Conservation (phyloP, 129 eudicot genomes). For the Dittrichia graveolens region DNA sequence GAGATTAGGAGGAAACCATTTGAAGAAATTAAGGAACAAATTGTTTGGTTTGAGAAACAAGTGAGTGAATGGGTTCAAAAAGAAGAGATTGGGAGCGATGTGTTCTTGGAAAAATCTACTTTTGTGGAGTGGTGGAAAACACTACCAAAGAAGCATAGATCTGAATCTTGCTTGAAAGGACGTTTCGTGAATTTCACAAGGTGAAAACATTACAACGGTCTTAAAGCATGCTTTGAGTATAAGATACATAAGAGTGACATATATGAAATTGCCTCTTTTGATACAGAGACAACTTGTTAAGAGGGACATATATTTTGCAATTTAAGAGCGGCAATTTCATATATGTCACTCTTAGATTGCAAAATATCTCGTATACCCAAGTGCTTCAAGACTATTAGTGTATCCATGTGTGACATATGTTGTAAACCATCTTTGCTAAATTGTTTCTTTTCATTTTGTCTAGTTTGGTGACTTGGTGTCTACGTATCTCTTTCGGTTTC, state of each 20-base stretch:
- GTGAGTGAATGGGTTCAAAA: conserved; percentile 41
- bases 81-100: conserved; percentile 46
- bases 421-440: no score
- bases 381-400: no score
- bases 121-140: conserved; percentile 83
- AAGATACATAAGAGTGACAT: no score
- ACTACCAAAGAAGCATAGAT: conserved; percentile 61
- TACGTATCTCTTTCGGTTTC: background rate
- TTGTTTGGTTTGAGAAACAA: conserved; percentile 50
- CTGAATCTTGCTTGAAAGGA: conserved; percentile 47
- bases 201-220: no score
- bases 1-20: conserved; percentile 49
- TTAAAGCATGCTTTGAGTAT: no score
- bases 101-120: conserved; percentile 65
- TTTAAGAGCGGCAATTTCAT: no score
- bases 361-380: no score
- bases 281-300: no score
- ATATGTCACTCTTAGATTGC: no score
- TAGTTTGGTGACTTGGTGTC: background rate
- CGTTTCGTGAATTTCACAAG: conserved; percentile 15
- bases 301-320: no score
- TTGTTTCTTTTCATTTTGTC: background rate
- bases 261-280: no score
- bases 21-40: conserved; percentile 43
- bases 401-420: no score